Base-by-base conservation (phyloP, 1,284 basidiomycete species). In the Irpex sp. region DNA sequence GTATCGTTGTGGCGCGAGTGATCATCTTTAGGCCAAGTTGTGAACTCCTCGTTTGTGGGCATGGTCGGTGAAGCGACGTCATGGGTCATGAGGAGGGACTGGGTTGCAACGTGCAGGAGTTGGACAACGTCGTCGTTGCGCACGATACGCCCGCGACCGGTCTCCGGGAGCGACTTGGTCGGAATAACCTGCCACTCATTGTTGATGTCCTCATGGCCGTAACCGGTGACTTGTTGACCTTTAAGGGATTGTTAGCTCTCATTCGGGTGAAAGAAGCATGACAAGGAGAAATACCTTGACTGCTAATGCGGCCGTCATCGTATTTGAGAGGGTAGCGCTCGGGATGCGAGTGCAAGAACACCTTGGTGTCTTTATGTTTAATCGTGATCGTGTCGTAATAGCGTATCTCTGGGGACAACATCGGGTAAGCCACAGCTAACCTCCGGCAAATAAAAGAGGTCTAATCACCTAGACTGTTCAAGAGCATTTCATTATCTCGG, bases 191-290 rank as follows among this genome's bases (percentile, higher is more conserved):
- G 90, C 97, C 97, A 99, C 69, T 91, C 69, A 77, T 98, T 99
- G 82, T 99, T 98, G 64, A 86, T 85, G 74, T 97, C 95, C 60
- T 92, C 87, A 74, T 95, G 90, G 0, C 87, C 91, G 75, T 98
- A 98, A 51, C 91, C 96, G n/a, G 97, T 99, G 36, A 99, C 97
- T 74, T 99, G 97, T 77, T 98, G 97, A 65, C 94, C 91, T 91
- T 67, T 2, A 28, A 69, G 14, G 66, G 28, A 56, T 56, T 60
- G 56, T 58, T 33, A 48, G 21, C 53, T 12, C 37, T 21, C 21
- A 33, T 55, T 16, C 33, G n/a, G 36, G 0, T 9, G 1, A 7
- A 16, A 18, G 4, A 10, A 53, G n/a, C 4, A 39, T 14, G 14
- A 16, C 23, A 58, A 10, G 23, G 56, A 1, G 4, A 58, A 71